Evolutionary conservation across 129 eudicot genomes (phyloP), one percentile per base, ranked within the genome.

Genomic region (Ambrosia trifida): DNA sequence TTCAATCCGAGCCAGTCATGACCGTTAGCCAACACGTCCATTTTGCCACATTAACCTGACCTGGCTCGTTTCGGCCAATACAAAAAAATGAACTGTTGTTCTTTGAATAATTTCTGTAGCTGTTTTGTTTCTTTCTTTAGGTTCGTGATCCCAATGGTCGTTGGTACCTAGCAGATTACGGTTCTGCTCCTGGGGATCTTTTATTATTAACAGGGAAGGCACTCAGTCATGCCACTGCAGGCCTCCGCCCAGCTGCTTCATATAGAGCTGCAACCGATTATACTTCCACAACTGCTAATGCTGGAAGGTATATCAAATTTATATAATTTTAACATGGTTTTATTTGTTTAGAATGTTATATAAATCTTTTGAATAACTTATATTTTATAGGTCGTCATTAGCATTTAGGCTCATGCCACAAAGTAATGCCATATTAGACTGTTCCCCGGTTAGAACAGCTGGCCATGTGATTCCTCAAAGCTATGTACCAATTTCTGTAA

Each of bases 401-500:
- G 97, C 97, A 72, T 94, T 85, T 81, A 85, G 95, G 85, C 96
- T 89, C 66, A 87, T 94, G 89, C 98, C 98, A 7, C 97, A 84
- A 78, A 81, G 90, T 76, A 94, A 94, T 83, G 97, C 98, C 16
- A 73, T 94, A 60, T 70, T 94, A 81, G 98, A 94, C 66, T 94
- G 97, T 76, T 77, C 98, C 13, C 81, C 87, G 0, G 83, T 94
- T 76, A 82, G 89, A 35, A 84, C 86, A 57, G 98, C 93, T 68
- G 98, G 98, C 68, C 98, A 94, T 87, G 87, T 89, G 63, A 85
- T 87, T 81, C 97, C 97, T 61, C 96, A 94, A 74, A 94, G 96
- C 82, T 94, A 89, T 73, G 87, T 85, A 77, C 98, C 97, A 64
- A 75, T 94, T 46, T 87, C 98, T 76, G 95, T 94, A 51, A 94